Conservation (phyloP, 805 yeast genomes). For the Kazachstania africana region DNA sequence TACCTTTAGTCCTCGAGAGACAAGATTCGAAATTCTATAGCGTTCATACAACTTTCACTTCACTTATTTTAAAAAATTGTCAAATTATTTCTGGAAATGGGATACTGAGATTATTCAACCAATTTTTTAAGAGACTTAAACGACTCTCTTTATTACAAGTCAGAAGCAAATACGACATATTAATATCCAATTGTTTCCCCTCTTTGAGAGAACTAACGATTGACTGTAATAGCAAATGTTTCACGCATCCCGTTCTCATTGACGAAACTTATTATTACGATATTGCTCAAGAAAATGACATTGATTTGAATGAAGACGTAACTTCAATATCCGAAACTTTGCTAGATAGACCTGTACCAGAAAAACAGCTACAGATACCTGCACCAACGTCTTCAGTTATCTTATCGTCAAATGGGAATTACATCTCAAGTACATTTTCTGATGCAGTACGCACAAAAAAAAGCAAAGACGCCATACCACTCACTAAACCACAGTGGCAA, state of each 20-base stretch:
- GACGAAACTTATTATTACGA: constrained; percentile 17
- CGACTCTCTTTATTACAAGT: constrained; percentile 30
- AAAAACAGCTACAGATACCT: constrained; percentile 14
- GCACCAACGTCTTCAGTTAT: constrained; percentile 26
- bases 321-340: constrained; percentile 19
- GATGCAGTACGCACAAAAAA: constrained; percentile 3
- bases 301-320: constrained; percentile 4
- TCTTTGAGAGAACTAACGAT: constrained; percentile 30
- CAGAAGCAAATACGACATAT: constrained; percentile 34
- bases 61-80: constrained; percentile 25
- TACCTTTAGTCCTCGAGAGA: constrained; percentile 19
- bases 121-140: constrained; percentile 32
- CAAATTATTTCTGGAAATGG: constrained; percentile 28
- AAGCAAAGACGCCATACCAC: constrained; percentile 11
- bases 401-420: constrained; percentile 14
- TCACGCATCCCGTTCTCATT: constrained; percentile 15
- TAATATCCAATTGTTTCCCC: constrained; percentile 37
- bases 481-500: constrained; percentile 17
- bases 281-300: not conserved
- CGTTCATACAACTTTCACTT: constrained; percentile 28
- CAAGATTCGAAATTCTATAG: constrained; percentile 14
- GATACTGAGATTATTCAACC: constrained; percentile 24
- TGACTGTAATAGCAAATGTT: constrained; percentile 40
- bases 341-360: constrained; percentile 10
- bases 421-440: constrained; percentile 12